phyloP scores from a whole-genome alignment of 192 early-diverging fungal genomes.

The Phlyctochytrium arcticum region DNA sequence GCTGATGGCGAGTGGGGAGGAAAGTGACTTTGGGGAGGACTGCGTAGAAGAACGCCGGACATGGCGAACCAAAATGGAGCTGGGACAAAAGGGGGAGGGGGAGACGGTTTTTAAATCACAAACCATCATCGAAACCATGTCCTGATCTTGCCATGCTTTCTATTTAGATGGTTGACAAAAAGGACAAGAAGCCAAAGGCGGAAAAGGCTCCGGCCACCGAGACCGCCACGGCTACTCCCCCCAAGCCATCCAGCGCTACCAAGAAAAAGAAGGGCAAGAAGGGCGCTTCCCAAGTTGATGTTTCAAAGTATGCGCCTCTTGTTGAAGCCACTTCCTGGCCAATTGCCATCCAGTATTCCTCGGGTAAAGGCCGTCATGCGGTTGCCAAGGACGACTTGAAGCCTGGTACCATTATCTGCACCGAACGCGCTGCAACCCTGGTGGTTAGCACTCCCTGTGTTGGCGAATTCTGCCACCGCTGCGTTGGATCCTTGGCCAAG shows the following conservation, averaged over 20 bases:
- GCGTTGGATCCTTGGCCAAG: slow-evolving; percentile 11
- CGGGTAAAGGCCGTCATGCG: slow-evolving; percentile 24
- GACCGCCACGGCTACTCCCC: neutral
- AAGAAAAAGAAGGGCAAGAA: neutral
- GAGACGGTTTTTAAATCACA: neutral
- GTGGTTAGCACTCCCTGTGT: slow-evolving; percentile 12
- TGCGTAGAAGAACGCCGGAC: neutral
- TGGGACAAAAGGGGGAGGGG: too few species aligned
- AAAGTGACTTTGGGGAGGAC: neutral
- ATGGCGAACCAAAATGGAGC: too few species aligned
- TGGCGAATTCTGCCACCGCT: slow-evolving; percentile 24
- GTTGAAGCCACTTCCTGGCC: slow-evolving; percentile 6
- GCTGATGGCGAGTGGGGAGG: neutral
- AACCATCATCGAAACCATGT: neutral
- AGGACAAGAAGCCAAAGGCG: too few species aligned
- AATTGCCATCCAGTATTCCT: slow-evolving; percentile 19
- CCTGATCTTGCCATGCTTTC: neutral
- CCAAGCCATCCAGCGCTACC: slow-evolving; percentile 4
- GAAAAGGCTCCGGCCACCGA: neutral
- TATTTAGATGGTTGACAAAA: neutral
- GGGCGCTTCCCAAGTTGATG: neutral
- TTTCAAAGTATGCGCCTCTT: slow-evolving; percentile 3
- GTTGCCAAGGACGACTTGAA: slow-evolving; percentile 16
- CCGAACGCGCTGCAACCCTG: slow-evolving; percentile 20
- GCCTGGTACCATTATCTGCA: slow-evolving; percentile 22